Evolutionary conservation across 2,329 filamentous ascomycete species (phyloP).

Genomic region (Pseudogymnoascus sp.): DNA sequence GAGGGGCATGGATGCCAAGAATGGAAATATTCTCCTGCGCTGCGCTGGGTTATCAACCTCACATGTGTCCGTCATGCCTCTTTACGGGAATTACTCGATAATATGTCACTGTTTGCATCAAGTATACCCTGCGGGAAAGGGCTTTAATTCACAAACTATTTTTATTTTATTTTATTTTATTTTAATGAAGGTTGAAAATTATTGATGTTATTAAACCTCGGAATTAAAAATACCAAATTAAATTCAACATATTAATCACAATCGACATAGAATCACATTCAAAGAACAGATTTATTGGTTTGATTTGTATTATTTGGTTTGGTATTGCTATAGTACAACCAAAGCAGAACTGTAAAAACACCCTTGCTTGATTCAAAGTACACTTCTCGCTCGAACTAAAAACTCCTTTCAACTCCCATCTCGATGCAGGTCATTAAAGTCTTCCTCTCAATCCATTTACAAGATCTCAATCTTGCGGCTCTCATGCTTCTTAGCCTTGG

Average conservation of each 20-base stretch:
- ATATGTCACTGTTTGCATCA: background rate
- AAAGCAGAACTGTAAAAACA: conserved; percentile 1
- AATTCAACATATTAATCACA: background rate
- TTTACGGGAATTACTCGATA: background rate
- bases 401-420: background rate
- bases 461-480: conserved; percentile 34
- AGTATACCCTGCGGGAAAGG: background rate
- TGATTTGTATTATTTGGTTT: conserved; percentile 3
- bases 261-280: background rate
- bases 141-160: background rate
- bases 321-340: background rate
- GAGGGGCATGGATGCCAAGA: no score
- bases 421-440: background rate
- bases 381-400: background rate
- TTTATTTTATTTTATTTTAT: background rate
- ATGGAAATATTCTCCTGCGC: background rate
- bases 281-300: background rate
- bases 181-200: background rate
- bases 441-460: background rate
- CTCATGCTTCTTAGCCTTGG: conserved; percentile 53
- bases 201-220: background rate
- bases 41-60: background rate
- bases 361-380: background rate
- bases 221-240: no score
- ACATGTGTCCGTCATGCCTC: background rate